phyloP scores from a whole-genome alignment of 257 asterid genomes.

The Jasminum sambac region DNA sequence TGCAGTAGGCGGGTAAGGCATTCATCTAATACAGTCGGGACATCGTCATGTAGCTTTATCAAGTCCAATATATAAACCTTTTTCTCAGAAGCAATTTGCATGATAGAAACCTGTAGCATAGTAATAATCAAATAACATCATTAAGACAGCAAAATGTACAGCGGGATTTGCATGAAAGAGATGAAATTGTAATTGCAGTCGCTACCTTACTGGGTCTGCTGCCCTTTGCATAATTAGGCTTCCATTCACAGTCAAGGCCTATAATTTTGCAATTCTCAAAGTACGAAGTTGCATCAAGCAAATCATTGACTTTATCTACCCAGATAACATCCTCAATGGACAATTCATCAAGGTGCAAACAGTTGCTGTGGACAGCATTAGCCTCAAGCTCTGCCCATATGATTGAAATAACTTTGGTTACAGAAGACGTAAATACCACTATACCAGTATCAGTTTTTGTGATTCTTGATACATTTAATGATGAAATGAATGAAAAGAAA shows the following conservation, averaged over 20 bases:
- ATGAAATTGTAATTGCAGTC: conserved; percentile 10
- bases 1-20: conserved; percentile 72
- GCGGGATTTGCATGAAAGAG: background rate
- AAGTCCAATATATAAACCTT: conserved; percentile 86
- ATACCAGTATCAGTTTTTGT: background rate
- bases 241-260: conserved; percentile 98
- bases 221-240: conserved; percentile 83
- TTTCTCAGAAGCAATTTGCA: conserved; percentile 91
- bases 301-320: conserved; percentile 66
- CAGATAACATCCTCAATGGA: conserved; percentile 70
- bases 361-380: conserved; percentile 40
- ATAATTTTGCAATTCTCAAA: conserved; percentile 79
- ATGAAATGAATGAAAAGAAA: conserved; percentile 19
- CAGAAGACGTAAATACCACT: conserved; percentile 9
- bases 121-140: conserved; percentile 11
- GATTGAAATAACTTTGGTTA: conserved; percentile 9
- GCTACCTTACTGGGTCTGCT: conserved; percentile 72
- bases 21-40: conserved; percentile 64
- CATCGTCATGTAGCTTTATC: conserved; percentile 66
- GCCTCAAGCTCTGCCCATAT: conserved; percentile 54
- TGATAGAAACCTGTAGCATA: conserved; percentile 80
- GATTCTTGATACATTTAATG: background rate
- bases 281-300: conserved; percentile 57
- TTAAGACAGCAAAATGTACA: background rate
- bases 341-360: conserved; percentile 73